These are phyloP conservation scores for Solanum verrucosum DNA, from an alignment of 257 asterid genomes.

Conservation along the genomic window DNA sequence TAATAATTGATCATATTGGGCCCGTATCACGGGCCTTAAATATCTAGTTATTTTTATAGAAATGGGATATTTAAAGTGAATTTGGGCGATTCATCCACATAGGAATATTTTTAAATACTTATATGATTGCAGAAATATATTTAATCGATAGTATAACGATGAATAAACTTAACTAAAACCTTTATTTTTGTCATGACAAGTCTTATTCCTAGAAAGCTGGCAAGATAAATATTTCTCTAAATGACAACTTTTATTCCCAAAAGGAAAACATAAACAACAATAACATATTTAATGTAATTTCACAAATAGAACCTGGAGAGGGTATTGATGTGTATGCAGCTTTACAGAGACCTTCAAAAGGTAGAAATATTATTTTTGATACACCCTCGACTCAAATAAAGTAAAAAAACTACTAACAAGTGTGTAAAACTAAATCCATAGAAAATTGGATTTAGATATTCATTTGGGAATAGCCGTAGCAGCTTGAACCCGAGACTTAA, in stretches of 20 bases:
- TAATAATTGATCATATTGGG: too few species aligned
- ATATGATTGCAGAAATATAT: too few species aligned
- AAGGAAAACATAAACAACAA: too few species aligned
- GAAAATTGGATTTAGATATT: not conserved
- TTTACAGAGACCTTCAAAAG: not conserved
- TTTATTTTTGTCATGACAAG: too few species aligned
- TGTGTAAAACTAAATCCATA: not conserved
- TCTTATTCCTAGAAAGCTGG: not conserved
- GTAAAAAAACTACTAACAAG: not conserved
- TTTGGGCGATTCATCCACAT: not conserved
- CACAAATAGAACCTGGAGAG: accelerated
- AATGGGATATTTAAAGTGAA: not conserved
- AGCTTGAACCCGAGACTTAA: not conserved
- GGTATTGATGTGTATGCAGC: accelerated
- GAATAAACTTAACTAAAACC: too few species aligned
- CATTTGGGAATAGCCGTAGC: not conserved
- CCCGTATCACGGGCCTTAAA: too few species aligned
- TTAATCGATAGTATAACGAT: too few species aligned
- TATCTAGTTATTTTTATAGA: too few species aligned
- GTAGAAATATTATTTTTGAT: accelerated
- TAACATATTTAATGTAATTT: too few species aligned
- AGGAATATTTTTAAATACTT: too few species aligned
- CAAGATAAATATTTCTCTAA: not conserved
- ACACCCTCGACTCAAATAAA: accelerated
- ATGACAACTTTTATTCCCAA: not conserved